phyloP scores from a whole-genome alignment of 2,329 filamentous ascomycete species.

The Scytalidium lignicola region DNA sequence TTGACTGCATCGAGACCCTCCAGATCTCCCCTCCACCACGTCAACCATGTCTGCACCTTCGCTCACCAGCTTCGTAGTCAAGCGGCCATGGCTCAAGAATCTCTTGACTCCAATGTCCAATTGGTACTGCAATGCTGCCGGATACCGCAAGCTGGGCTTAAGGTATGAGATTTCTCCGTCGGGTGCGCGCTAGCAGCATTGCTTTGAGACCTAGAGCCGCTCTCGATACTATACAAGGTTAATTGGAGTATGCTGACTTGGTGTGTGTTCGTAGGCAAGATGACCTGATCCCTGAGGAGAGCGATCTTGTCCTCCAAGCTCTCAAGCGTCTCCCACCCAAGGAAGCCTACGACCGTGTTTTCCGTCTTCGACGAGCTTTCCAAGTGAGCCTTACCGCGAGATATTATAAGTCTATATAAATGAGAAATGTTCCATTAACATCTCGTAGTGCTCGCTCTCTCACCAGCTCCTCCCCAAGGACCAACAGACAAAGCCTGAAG shows the following conservation, averaged over 20 bases:
- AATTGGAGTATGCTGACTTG: conserved; percentile 12
- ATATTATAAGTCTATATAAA: conserved; percentile 1
- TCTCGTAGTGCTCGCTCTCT: conserved; percentile 45
- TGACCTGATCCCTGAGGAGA: conserved; percentile 92
- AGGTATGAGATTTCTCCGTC: conserved; percentile 51
- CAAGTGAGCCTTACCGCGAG: conserved; percentile 56
- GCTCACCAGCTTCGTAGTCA: conserved; percentile 70
- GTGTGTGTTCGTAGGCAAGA: conserved; percentile 63
- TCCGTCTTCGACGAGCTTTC: conserved; percentile 91
- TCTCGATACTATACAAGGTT: neutral
- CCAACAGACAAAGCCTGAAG: conserved; percentile 62
- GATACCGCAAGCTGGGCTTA: conserved; percentile 89
- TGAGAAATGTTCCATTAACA: conserved; percentile 6
- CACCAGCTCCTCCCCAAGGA: conserved; percentile 61
- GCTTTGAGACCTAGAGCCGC: conserved; percentile 6
- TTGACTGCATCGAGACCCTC: conserved; percentile 4
- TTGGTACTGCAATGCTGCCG: conserved; percentile 86
- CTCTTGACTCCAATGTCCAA: conserved; percentile 75
- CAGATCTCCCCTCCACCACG: conserved; percentile 7
- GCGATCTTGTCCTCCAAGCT: conserved; percentile 77
- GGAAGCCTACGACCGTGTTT: conserved; percentile 94
- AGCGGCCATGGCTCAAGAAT: conserved; percentile 79
- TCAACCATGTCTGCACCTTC: conserved; percentile 36
- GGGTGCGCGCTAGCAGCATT: neutral
- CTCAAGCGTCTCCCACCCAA: conserved; percentile 86